Evolutionary conservation across 2,329 filamentous ascomycete genomes (phyloP), one percentile per base, ranked within the genome.

Genomic region (Pseudohalonectria lignicola): DNA sequence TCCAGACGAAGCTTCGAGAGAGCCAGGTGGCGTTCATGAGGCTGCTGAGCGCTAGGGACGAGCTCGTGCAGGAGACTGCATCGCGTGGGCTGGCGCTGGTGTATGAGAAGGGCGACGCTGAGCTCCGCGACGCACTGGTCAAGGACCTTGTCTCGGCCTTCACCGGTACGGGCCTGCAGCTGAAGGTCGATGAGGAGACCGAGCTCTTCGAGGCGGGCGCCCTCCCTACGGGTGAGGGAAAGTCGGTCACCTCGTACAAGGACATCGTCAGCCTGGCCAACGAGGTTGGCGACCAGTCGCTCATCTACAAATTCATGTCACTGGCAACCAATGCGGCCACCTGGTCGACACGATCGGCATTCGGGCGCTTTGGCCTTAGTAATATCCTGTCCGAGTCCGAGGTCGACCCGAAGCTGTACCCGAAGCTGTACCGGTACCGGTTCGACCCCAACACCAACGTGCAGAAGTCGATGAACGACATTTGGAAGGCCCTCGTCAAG

Each of bases 241-340:
- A 74, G 47, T 87, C 87, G 0, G 76, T 96, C 39, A 95, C 86
- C 0, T 96, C 90, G 0, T 98, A 98, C 64, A 94, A 94, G 55
- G 92, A 98, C 53, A 96, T 98, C 47, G 84, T 98, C 58, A 92
- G 73, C 48, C 67, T 98, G 34, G 92, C 92, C n/a, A 86, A 90
- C 31, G 92, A 98, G 61, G 88, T 95, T 25, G 92, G 92, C 10
- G 90, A 98, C 51, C 90, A 92, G 41, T 88, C 84, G 48, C 67
- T 98, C n/a, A 85, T 96, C 1, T 98, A 98, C 64, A 86, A 88
- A 43, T 96, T 98, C 62, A 98, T 98, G 92, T 90, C 88, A 1
- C 71, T 98, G 47, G 92, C 92, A 3, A 86, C 87, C 2, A 94
- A 95, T 52, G 93, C 94, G 34, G 87, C 88, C 1, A 93, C 94